These are phyloP conservation scores for Pseudogymnoascus sp. DNA, from an alignment of 2,329 filamentous ascomycete species.

Conservation along the genomic window DNA sequence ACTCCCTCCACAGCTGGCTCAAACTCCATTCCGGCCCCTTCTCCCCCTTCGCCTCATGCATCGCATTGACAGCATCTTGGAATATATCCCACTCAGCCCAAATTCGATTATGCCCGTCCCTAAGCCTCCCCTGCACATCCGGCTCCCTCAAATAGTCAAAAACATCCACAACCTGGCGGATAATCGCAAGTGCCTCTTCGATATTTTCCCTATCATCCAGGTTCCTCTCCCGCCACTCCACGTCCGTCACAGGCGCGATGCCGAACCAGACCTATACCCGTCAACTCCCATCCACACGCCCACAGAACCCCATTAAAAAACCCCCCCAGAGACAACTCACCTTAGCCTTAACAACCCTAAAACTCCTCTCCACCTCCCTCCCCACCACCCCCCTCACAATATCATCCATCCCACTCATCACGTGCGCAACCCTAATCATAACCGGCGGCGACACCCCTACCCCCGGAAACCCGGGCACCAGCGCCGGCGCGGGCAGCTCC, in stretches of 20 bases:
- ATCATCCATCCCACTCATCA: conserved; percentile 15
- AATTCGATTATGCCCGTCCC: conserved; percentile 17
- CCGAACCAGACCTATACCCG: conserved; percentile 19
- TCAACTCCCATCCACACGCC: background rate
- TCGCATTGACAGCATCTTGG: conserved; percentile 17
- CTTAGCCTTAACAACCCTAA: conserved; percentile 16
- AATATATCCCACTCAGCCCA: conserved; percentile 18
- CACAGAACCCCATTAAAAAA: no score
- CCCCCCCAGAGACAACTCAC: background rate
- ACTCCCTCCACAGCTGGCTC: conserved; percentile 18
- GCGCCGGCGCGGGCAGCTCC: conserved; percentile 13
- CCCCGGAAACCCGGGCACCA: conserved; percentile 9
- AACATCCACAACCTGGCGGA: conserved; percentile 17
- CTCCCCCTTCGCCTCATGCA: conserved; percentile 12
- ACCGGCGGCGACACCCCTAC: conserved; percentile 12
- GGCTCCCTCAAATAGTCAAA: conserved; percentile 17
- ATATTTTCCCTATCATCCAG: conserved; percentile 18
- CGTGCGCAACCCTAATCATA: conserved; percentile 14
- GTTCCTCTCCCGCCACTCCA: conserved; percentile 17
- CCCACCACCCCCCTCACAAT: conserved; percentile 7
- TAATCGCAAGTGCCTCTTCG: conserved; percentile 20
- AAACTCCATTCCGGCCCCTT: conserved; percentile 14
- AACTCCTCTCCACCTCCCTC: conserved; percentile 14
- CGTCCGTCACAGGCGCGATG: conserved; percentile 16
- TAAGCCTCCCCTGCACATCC: conserved; percentile 16